A percentile compares a stretch with the other conserved stretches of the same genome.
These are phyloP conservation scores for Berberis vulgaris DNA, from an alignment of 164 flowering plant genomes.

Conservation along the genomic window DNA sequence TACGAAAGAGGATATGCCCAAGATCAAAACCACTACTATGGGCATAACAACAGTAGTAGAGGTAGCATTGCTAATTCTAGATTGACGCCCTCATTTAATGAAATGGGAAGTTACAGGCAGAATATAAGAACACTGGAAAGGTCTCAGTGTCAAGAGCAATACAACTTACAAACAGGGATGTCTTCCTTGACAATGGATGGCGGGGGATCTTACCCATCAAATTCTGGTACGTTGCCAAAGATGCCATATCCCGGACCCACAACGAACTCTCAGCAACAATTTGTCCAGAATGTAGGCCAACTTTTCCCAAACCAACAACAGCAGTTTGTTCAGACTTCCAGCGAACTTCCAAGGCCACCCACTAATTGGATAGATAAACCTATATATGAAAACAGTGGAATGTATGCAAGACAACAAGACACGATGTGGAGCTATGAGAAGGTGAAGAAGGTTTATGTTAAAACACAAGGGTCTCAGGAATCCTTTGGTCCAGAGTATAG, in stretches of 20 bases:
- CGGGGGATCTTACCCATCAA: conserved; percentile 12
- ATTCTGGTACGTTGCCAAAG: conserved; percentile 5
- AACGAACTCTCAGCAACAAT: conserved; percentile 13
- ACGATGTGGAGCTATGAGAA: no score
- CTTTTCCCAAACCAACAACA: conserved; percentile 9
- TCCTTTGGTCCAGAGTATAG: no score
- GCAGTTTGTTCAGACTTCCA: conserved; percentile 18
- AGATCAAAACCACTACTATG: conserved; percentile 24
- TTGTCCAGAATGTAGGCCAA: conserved; percentile 19
- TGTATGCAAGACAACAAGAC: conserved; percentile 28
- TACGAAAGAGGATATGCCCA: conserved; percentile 41
- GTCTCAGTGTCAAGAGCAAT: conserved; percentile 29
- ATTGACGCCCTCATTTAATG: conserved; percentile 23
- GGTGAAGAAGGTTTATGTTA: no score
- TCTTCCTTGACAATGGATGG: conserved; percentile 45
- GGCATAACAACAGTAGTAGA: conserved; percentile 18
- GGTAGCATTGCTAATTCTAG: conserved; percentile 25
- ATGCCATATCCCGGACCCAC: conserved; percentile 4
- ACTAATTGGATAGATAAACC: conserved; percentile 51
- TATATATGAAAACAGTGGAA: conserved; percentile 18
- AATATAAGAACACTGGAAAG: conserved; percentile 35
- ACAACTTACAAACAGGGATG: conserved; percentile 33
- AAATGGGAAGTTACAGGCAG: conserved; percentile 22
- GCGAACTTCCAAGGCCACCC: conserved; percentile 59
- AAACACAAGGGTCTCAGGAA: no score